Evolutionary conservation across 371 early-diverging fungal genomes (phyloP).

Genomic region (Mortierella sp.): DNA sequence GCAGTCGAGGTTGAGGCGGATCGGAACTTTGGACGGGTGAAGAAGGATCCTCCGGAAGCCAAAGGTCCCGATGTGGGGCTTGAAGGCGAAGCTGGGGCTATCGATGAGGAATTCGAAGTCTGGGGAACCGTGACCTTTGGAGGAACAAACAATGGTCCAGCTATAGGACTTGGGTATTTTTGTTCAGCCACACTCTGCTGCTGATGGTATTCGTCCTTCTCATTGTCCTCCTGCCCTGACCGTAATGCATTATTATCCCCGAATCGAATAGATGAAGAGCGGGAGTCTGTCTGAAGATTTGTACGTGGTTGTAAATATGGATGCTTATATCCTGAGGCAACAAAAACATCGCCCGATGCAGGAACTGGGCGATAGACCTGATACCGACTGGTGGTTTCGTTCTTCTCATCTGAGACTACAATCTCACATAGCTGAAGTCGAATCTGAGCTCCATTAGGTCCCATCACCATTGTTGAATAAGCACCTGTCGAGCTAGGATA

Average conservation of each 20-base stretch:
- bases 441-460: slow-evolving; percentile 35
- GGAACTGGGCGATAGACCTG: slow-evolving; percentile 44
- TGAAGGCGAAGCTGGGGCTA: not conserved
- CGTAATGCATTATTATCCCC: not conserved
- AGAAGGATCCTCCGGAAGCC: slow-evolving; percentile 35
- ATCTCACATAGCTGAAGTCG: slow-evolving; percentile 45
- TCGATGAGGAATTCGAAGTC: slow-evolving; percentile 3
- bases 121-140: slow-evolving; percentile 21
- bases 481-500: slow-evolving; percentile 26
- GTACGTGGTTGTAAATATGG: slow-evolving; percentile 17
- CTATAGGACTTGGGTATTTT: slow-evolving; percentile 8
- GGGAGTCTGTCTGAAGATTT: slow-evolving; percentile 16
- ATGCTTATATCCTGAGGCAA: slow-evolving; percentile 10
- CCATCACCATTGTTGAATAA: slow-evolving; percentile 46
- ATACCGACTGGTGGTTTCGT: slow-evolving; percentile 37
- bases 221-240: slow-evolving; percentile 17
- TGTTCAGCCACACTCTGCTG: not conserved
- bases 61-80: slow-evolving; percentile 15
- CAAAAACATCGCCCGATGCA: slow-evolving; percentile 6
- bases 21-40: slow-evolving; percentile 24
- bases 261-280: slow-evolving; percentile 35
- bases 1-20: slow-evolving; percentile 27
- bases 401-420: slow-evolving; percentile 48
- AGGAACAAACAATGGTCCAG: slow-evolving; percentile 33
- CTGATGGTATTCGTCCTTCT: slow-evolving; percentile 6